Evolutionary conservation across 441 rosid species (phyloP), one percentile per base, ranked within the genome.

Genomic region (Heliophila coronopifolia): DNA sequence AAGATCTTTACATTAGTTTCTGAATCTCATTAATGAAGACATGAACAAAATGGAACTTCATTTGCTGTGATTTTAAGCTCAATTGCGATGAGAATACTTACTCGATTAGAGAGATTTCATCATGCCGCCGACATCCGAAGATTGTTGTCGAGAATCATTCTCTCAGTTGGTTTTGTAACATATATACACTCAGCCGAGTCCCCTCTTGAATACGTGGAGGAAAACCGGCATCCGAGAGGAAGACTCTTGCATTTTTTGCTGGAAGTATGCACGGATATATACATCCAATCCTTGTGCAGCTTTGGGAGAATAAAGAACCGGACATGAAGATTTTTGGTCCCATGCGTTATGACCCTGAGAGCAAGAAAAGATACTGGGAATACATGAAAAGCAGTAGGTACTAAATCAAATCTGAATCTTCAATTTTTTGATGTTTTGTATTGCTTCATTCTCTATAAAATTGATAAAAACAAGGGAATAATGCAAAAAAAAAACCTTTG

Each of bases 231-330:
- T 76, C 69, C 0, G 78, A 80, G 28, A 75, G 98, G 40, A 58
- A 62, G 46, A 59, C 68, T 26, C 85, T 90, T 32, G 92, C 96
- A 49, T 90, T 90, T 68, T 86, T 86, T 61, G 98, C 96, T 2
- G 96, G 98, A 38, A 73, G 86, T 38, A 80, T 78, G 83, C 94
- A 90, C 0, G 92, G 98, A 19, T 82, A 84, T 73, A 77, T 90
- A 18, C 80, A 86, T 22, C 86, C 90, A 0, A 65, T 76, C 36
- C 67, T 84, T 20, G 71, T 74, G 10, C 72, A 65, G 35, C 61
- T 58, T 56, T 90, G 98, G 98, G 92, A 75, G 66, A 76, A 76
- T 48, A 86, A 77, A 69, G 73, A 72, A 53, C 54, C 77, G 3
- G 90, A 84, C 75, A 84, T 90, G 94, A 90, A 77, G 71, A 78